phyloP scores from a whole-genome alignment of 2,329 filamentous ascomycete genomes.

The Ophiosphaerella korrae region DNA sequence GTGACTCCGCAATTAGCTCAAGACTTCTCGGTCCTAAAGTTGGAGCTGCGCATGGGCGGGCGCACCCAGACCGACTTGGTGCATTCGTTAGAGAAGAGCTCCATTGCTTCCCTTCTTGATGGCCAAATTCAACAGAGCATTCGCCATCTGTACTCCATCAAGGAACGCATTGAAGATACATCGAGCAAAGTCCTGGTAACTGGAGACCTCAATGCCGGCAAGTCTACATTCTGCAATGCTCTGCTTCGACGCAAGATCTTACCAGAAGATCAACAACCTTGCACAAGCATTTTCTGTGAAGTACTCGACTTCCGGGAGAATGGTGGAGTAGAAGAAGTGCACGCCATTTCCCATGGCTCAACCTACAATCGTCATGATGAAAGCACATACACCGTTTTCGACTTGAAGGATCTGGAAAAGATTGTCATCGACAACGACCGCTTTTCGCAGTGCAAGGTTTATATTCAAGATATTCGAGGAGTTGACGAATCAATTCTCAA shows the following conservation, averaged over 20 bases:
- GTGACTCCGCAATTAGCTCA: constrained; percentile 92
- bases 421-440: constrained; percentile 87
- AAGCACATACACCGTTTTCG: constrained; percentile 88
- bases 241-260: constrained; percentile 87
- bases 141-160: constrained; percentile 82
- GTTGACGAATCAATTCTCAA: constrained; percentile 94
- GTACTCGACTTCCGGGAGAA: constrained; percentile 93
- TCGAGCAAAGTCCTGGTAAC: constrained; percentile 96
- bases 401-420: constrained; percentile 77
- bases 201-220: constrained; percentile 94
- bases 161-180: constrained; percentile 95
- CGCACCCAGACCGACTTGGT: constrained; percentile 88
- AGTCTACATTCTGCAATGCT: constrained; percentile 99
- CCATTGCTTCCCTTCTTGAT: constrained; percentile 87
- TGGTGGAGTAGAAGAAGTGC: constrained; percentile 88
- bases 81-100: constrained; percentile 90
- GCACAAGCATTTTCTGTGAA: constrained; percentile 98
- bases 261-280: constrained; percentile 96
- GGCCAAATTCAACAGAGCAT: constrained; percentile 94
- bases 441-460: constrained; percentile 96
- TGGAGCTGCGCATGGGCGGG: constrained; percentile 88
- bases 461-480: constrained; percentile 84
- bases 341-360: constrained; percentile 83
- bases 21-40: constrained; percentile 92
- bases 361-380: constrained; percentile 89